These are phyloP conservation scores for Canariomyces notabilis DNA, from an alignment of 2,329 filamentous ascomycete genomes.

Conservation along the genomic window DNA sequence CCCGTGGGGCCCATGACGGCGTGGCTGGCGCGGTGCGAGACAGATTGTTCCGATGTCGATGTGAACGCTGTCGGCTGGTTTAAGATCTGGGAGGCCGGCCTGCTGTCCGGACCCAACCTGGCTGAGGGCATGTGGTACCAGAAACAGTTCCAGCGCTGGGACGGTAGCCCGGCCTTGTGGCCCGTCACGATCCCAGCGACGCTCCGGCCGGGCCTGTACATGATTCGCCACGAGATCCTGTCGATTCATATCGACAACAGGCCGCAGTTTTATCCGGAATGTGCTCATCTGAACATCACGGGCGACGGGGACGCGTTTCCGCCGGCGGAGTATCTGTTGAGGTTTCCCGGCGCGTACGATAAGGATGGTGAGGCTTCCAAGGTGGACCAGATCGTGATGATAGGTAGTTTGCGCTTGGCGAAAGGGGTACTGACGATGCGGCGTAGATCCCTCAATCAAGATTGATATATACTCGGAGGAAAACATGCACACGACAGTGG, in stretches of 20 bases:
- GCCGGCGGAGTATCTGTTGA: slow-evolving; percentile 27
- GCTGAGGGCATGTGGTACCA: slow-evolving; percentile 36
- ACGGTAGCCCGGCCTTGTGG: slow-evolving; percentile 37
- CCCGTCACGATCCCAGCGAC: slow-evolving; percentile 41
- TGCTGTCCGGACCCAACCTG: slow-evolving; percentile 30
- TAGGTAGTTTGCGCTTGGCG: too few species aligned
- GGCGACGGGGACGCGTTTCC: slow-evolving; percentile 28
- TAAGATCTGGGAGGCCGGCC: slow-evolving; percentile 40
- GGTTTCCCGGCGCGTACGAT: slow-evolving; percentile 35
- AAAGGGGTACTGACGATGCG: background rate
- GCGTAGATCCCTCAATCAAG: slow-evolving; percentile 33
- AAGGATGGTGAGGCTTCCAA: slow-evolving; percentile 28
- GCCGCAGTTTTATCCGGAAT: slow-evolving; percentile 41
- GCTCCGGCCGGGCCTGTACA: slow-evolving; percentile 43
- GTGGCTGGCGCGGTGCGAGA: slow-evolving; percentile 34
- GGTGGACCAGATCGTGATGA: too few species aligned
- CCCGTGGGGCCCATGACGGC: slow-evolving; percentile 37
- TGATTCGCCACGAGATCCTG: slow-evolving; percentile 49
- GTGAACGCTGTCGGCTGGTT: slow-evolving; percentile 33
- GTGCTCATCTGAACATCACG: slow-evolving; percentile 34
- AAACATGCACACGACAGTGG: slow-evolving; percentile 30
- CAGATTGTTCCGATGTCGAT: slow-evolving; percentile 29
- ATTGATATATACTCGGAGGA: slow-evolving; percentile 35
- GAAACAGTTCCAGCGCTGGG: slow-evolving; percentile 36
- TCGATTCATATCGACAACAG: slow-evolving; percentile 45